Evolutionary conservation across 768 basidiomycete genomes (phyloP), one percentile per base, ranked within the genome.

Genomic region (Serendipita sp.): DNA sequence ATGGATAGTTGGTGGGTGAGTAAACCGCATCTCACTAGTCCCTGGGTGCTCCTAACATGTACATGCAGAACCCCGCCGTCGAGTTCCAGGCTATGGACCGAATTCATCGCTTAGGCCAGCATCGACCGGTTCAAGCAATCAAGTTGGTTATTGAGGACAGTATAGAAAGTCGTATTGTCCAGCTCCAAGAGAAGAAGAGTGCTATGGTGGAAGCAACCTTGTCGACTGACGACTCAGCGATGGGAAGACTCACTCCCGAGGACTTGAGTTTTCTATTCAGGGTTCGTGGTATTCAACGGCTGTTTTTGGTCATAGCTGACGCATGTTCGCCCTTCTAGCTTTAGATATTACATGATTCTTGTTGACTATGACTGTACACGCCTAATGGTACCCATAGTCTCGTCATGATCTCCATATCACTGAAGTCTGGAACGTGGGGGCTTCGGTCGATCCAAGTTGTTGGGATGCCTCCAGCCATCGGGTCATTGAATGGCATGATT

Each of bases 151-250:
- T 97, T 47, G 93, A 98, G 74, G 94, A 99, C 72, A 91, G 89
- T 66, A 98, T 99, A 67, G 96, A 99, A 73, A 87, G 86, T 70
- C 85, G 92, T 67, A 98, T 99, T 65, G 81, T 99, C 16, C 91
- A 95, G 75, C 77, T 95, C n/a, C 93, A 97, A 75, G 92, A 96
- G 74, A 96, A 97, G 78, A 99, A 99, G 73, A 83, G 86, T 44
- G 92, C 91, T 0, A 95, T 96, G 93, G 84, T 94, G 2, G 86
- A 91, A 70, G 90, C 90, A 15, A 91, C 91, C 65, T 74, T 91
- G 18, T 89, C 88, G 2, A 75, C 86, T 2, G 90, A 91, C 70
- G 88, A 89, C 68, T 86, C 85, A 80, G 93, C 94, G 0, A 92
- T 97, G 88, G 94, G 94, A 28, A 83, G 92, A 65, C 75, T 98